phyloP scores from a whole-genome alignment of 805 yeast genomes.

The Nakazawaea laoshanensis region DNA sequence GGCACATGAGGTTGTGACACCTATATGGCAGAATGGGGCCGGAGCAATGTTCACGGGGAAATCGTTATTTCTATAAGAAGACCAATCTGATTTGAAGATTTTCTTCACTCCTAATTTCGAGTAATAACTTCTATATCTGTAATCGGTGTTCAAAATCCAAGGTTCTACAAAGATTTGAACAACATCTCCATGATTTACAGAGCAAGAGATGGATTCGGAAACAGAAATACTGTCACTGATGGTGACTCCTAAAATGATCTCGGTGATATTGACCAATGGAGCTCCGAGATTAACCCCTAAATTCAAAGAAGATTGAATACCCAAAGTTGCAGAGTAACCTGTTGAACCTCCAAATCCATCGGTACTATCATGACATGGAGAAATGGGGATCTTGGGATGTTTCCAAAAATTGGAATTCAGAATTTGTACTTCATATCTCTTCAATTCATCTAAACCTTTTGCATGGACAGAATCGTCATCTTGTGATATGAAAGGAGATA shows the following conservation, averaged over 20 bases:
- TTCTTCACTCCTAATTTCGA: background rate
- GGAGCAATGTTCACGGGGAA: constrained; percentile 5
- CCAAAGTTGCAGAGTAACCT: constrained; percentile 4
- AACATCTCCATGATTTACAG: constrained; percentile 6
- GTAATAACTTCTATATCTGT: constrained; percentile 4
- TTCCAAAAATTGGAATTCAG: constrained; percentile 1
- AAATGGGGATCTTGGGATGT: constrained; percentile 4
- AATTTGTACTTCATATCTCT: constrained; percentile 6
- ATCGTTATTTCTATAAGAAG: background rate
- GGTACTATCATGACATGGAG: constrained; percentile 9
- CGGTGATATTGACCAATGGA: background rate
- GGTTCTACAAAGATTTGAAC: constrained; percentile 10
- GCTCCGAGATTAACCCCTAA: constrained; percentile 2
- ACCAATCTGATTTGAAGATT: background rate
- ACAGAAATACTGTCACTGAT: constrained; percentile 3
- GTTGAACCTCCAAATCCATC: constrained; percentile 10
- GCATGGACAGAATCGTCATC: background rate
- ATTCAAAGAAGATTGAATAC: background rate
- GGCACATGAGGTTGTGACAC: constrained; percentile 1
- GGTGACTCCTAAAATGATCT: background rate
- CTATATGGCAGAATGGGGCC: constrained; percentile 9
- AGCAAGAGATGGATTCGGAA: constrained; percentile 7
- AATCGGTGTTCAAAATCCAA: constrained; percentile 7
- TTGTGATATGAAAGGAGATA: constrained; percentile 1
- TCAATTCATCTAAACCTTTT: background rate